Percentiles rank a stretch among this genome's conserved stretches.
phyloP scores from a whole-genome alignment of 1,284 basidiomycete species.

The Salmacisia buchloeana region DNA sequence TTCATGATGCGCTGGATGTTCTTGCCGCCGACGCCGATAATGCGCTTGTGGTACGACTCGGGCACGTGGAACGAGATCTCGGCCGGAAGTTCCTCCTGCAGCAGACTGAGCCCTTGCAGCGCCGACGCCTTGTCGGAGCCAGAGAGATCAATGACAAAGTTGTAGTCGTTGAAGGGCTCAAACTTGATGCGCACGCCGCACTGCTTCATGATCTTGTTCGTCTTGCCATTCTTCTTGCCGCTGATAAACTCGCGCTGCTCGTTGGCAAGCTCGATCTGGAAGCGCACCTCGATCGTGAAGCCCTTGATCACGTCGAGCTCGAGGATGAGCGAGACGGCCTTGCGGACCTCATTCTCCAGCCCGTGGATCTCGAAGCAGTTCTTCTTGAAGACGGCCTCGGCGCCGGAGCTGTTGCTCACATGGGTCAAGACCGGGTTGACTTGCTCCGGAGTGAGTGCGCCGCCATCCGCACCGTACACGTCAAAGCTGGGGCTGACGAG shows the following conservation, averaged over 20 bases:
- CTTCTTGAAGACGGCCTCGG: slow-evolving; percentile 92
- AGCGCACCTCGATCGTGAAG: slow-evolving; percentile 94
- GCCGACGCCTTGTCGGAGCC: slow-evolving; percentile 59
- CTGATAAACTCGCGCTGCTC: slow-evolving; percentile 94
- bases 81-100: slow-evolving; percentile 96
- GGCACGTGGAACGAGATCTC: slow-evolving; percentile 99
- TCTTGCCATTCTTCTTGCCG: slow-evolving; percentile 53
- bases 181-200: slow-evolving; percentile 92
- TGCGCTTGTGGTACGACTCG: slow-evolving; percentile 96
- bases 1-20: slow-evolving; percentile 99
- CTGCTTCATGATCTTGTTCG: slow-evolving; percentile 57
- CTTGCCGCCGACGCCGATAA: slow-evolving; percentile 95
- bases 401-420: slow-evolving; percentile 78
- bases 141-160: slow-evolving; percentile 84
- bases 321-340: slow-evolving; percentile 77
- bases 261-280: slow-evolving; percentile 96
- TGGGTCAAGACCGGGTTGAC: slow-evolving; percentile 79
- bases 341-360: slow-evolving; percentile 83
- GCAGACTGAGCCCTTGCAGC: slow-evolving; percentile 76
- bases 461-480: slow-evolving; percentile 72
- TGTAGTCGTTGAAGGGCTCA: slow-evolving; percentile 97
- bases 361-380: slow-evolving; percentile 98
- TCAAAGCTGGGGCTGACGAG: slow-evolving; percentile 89
- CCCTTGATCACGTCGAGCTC: slow-evolving; percentile 86
- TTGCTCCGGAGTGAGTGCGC: slow-evolving; percentile 72